Evolutionary conservation across 2,329 filamentous ascomycete species (phyloP), one percentile per base, ranked within the genome.

Genomic region (Fusarium algeriense): DNA sequence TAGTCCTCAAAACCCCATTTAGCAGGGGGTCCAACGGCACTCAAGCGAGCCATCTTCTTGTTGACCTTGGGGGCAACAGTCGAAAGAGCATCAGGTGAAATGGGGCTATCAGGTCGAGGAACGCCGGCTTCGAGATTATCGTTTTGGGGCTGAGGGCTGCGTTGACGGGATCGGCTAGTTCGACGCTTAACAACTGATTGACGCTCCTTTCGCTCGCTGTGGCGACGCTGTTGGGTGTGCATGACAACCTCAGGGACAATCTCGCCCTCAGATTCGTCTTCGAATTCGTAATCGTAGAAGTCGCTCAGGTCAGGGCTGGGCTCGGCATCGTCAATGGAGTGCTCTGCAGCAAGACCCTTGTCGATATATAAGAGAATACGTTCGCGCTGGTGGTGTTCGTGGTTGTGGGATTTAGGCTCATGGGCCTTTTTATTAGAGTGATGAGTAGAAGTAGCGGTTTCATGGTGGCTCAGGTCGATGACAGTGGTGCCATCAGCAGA

Each of bases 31-130:
- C 79, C 79, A 20, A 80, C 78, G 4, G 79, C 79, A 40, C 79
- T 80, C 40, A 80, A 57, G 8, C 84, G 81, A 14, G 82, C 83
- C 53, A 80, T 79, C 73, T 81, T 84, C 75, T 83, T 82, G 71
- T 75, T 77, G 50, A 77, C 69, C 26, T 62, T 67, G 19, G 75
- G 73, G 20, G 75, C 73, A 9, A 71, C 67, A 13, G 72, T 54
- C 4, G 79, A 76, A 41, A 82, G 78, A 1, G 74, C 64, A 17
- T 77, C 76, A 3, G 81, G 79, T 1, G 81, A 82, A 54, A 83
- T 79, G 34, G 80, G 81, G 61, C 81, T 83, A 54, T 85, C 83
- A 5, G 84, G 83, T 26, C 83, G 78, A 9, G 83, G 81, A 9
- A 83, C 55, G n/a, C 76, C 75, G 12, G 73, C 65, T 20, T 73